Evolutionary conservation across 805 yeast species (phyloP).

Genomic region (Brettanomyces sp.): DNA sequence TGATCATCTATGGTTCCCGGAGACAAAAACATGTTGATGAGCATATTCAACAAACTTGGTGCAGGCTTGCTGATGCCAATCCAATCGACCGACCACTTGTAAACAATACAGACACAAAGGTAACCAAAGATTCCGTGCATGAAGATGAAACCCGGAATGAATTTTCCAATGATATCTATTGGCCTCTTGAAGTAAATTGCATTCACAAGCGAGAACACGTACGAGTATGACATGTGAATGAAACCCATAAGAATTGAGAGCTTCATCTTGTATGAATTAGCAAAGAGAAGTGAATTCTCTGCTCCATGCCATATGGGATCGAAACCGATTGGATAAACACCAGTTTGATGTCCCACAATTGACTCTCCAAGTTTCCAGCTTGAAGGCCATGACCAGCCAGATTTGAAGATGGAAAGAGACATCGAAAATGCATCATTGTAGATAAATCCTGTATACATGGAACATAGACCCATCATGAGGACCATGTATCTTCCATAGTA

Average conservation of each 20-base stretch:
- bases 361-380: slow-evolving; percentile 60
- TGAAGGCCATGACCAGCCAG: slow-evolving; percentile 94
- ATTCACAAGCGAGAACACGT: slow-evolving; percentile 76
- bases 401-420: slow-evolving; percentile 76
- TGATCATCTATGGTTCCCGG: slow-evolving; percentile 85
- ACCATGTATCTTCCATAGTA: slow-evolving; percentile 86
- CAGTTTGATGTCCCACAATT: slow-evolving; percentile 54
- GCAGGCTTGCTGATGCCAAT: slow-evolving; percentile 64
- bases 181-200: slow-evolving; percentile 55
- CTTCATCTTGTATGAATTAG: slow-evolving; percentile 97
- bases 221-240: slow-evolving; percentile 88
- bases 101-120: slow-evolving; percentile 72
- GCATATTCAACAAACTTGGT: slow-evolving; percentile 89
- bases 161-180: slow-evolving; percentile 85
- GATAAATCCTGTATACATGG: slow-evolving; percentile 89
- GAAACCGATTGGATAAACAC: slow-evolving; percentile 75
- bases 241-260: slow-evolving; percentile 91
- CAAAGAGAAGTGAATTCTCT: slow-evolving; percentile 80
- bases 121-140: slow-evolving; percentile 97
- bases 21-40: slow-evolving; percentile 88
- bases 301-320: slow-evolving; percentile 98
- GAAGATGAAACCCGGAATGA: slow-evolving; percentile 86
- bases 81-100: slow-evolving; percentile 96
- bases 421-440: slow-evolving; percentile 92
- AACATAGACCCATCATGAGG: slow-evolving; percentile 85